Conservation (phyloP, 306 rosid genomes). For the Gynostemma pentaphyllum region DNA sequence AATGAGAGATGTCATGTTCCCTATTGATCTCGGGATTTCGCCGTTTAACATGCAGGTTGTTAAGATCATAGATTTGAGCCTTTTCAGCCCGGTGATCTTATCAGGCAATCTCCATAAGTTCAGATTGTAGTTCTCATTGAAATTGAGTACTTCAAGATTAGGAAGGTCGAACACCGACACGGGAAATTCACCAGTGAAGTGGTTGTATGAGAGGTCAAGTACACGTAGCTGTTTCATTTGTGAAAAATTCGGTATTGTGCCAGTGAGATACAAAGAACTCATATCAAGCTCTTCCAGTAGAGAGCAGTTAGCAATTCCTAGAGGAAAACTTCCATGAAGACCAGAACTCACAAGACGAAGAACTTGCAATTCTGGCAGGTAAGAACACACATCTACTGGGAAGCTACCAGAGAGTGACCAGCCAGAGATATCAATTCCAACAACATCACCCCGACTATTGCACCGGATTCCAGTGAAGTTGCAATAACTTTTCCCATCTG, state of each 20-base stretch:
- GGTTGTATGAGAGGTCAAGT: constrained; percentile 66
- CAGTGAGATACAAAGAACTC: constrained; percentile 33
- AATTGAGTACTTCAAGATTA: constrained; percentile 47
- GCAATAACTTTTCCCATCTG: constrained; percentile 29
- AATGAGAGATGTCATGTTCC: constrained; percentile 62
- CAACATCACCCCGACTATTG: constrained; percentile 36
- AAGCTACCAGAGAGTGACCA: constrained; percentile 50
- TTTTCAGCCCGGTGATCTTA: constrained; percentile 28
- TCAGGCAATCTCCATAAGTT: constrained; percentile 53
- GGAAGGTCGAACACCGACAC: constrained; percentile 61
- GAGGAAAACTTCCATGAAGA: constrained; percentile 36
- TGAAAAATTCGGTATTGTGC: constrained; percentile 62
- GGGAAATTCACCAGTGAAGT: constrained; percentile 54
- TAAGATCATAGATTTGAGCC: constrained; percentile 46
- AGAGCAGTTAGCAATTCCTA: constrained; percentile 48
- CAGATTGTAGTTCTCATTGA: constrained; percentile 63
- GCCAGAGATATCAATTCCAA: constrained; percentile 37
- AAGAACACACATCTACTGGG: constrained; percentile 50
- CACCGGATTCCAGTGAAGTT: constrained; percentile 57
- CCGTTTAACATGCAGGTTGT: constrained; percentile 63
- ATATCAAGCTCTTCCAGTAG: constrained; percentile 46
- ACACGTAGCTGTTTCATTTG: constrained; percentile 42
- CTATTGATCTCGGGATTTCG: constrained; percentile 54
- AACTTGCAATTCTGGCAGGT: constrained; percentile 45
- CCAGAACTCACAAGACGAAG: constrained; percentile 35